Base-by-base conservation (phyloP, 2,329 filamentous ascomycete genomes). In the Chaetomiaceae sp. region DNA sequence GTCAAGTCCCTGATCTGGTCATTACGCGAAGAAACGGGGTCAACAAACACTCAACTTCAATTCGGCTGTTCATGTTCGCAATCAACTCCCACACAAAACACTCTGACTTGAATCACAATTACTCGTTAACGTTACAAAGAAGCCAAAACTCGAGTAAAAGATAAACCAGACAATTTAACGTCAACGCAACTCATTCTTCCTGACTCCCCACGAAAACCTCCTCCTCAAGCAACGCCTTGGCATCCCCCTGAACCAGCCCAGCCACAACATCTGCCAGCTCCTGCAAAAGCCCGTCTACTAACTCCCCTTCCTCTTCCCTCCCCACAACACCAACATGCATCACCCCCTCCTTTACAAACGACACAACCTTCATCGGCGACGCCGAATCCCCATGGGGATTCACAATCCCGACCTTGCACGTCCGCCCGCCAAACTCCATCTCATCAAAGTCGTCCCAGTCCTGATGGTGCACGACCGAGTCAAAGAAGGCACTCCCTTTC, bases 401-500 rank as follows among this genome's bases (percentile, higher is more conserved):
- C 14, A 62, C 12, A 23, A 67, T 60, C 40, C 65, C 65, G 27
- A 68, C 63, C 16, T 64, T 60, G 19, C 62, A 63, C 4, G 43
- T 47, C 0, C 45, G 50, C 0, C 58, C 63, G 0, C 58, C 71
- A 58, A 77, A 73, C 5, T 65, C 58, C 65, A 76, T 65, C 5
- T 59, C 62, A 39, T 76, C 73, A 9, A 71, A 67, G 55, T 72
- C 68, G 12, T 67, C 64, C 54, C 64, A 62, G 39, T 71, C 65
- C 50, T 70, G 69, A 52, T 82, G 78, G 64, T 82, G 78, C n/a
- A 81, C 77, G 0, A 81, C 71, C 0, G 76, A 76, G 59, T 79
- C 76, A 57, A 78, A 81, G 65, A 73, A 78, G 16, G 4, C 7
- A n/a, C n/a, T n/a, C n/a, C n/a, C n/a, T n/a, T n/a, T n/a, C n/a